Conservation (phyloP, 1,284 basidiomycete genomes). For the Trametes polyzona region DNA sequence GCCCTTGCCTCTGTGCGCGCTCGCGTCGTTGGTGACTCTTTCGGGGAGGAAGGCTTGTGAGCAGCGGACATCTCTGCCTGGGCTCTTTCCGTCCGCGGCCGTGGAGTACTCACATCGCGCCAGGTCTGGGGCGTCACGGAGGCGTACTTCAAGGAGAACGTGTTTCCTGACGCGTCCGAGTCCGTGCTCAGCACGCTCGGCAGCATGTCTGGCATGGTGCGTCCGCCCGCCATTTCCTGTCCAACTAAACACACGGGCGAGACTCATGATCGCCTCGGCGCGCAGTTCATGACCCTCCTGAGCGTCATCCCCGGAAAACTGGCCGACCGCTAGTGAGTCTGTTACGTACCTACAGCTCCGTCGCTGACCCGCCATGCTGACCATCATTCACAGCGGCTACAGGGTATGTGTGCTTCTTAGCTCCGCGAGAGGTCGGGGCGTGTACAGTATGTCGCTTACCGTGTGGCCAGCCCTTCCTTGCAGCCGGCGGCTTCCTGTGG, state of each 20-base stretch:
- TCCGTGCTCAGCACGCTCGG: constrained; percentile 27
- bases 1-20: background rate
- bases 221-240: background rate
- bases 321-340: constrained; percentile 29
- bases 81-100: constrained; percentile 2
- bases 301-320: constrained; percentile 27
- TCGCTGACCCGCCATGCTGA: constrained; percentile 1
- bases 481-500: constrained; percentile 22
- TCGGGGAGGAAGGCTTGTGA: constrained; percentile 27
- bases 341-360: background rate
- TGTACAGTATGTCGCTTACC: constrained; percentile 6
- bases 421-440: background rate
- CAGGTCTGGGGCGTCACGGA: constrained; percentile 31
- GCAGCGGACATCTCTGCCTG: constrained; percentile 29
- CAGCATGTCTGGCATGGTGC: constrained; percentile 25
- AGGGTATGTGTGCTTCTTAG: constrained; percentile 10
- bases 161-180: constrained; percentile 26
- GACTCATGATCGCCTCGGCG: background rate
- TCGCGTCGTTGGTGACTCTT: background rate
- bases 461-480: constrained; percentile 23
- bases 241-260: background rate
- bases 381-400: constrained; percentile 16
- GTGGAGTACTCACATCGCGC: constrained; percentile 19
- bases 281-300: constrained; percentile 26
- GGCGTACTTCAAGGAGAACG: constrained; percentile 25